Evolutionary conservation across 768 basidiomycete species (phyloP).

Genomic region (Cystobasidium tubakii): DNA sequence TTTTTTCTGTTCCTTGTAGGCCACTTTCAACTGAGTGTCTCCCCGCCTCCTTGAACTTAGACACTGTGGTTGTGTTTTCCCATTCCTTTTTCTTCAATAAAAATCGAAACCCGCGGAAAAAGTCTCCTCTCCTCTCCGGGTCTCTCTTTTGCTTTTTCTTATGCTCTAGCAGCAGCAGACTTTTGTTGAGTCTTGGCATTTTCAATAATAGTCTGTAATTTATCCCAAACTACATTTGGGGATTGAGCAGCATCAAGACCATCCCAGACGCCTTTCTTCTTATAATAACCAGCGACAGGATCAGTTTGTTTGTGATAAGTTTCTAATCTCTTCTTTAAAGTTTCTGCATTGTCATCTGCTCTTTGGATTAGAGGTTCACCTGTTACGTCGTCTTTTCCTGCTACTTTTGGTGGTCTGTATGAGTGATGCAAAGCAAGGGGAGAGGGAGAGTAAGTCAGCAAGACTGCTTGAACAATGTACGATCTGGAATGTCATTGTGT

Average conservation of each 20-base stretch:
- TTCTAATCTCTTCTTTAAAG: constrained; percentile 75
- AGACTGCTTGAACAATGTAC: too few relatives aligned
- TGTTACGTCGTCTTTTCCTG: constrained; percentile 85
- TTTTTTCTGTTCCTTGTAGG: too few relatives aligned
- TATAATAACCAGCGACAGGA: constrained; percentile 95
- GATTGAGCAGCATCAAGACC: constrained; percentile 90
- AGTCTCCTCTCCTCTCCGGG: neutral
- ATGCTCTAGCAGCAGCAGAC: constrained; percentile 6
- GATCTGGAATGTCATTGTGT: too few relatives aligned
- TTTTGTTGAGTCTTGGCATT: constrained; percentile 29
- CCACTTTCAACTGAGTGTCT: too few relatives aligned
- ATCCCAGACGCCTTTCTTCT: constrained; percentile 73
- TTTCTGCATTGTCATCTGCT: constrained; percentile 95
- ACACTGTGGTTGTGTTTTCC: too few relatives aligned
- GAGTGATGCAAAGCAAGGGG: neutral
- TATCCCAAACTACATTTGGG: constrained; percentile 77
- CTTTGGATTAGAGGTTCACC: constrained; percentile 95
- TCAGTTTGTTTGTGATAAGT: constrained; percentile 93
- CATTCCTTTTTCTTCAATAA: too few relatives aligned
- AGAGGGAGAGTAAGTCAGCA: too few relatives aligned
- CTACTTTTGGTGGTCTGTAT: constrained; percentile 87
- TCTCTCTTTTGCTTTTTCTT: neutral
- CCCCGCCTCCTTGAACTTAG: too few relatives aligned
- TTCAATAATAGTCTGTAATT: constrained; percentile 42
- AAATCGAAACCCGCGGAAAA: too few relatives aligned